These are phyloP conservation scores for Nemania sp. DNA, from an alignment of 2,329 filamentous ascomycete species.

Conservation along the genomic window DNA sequence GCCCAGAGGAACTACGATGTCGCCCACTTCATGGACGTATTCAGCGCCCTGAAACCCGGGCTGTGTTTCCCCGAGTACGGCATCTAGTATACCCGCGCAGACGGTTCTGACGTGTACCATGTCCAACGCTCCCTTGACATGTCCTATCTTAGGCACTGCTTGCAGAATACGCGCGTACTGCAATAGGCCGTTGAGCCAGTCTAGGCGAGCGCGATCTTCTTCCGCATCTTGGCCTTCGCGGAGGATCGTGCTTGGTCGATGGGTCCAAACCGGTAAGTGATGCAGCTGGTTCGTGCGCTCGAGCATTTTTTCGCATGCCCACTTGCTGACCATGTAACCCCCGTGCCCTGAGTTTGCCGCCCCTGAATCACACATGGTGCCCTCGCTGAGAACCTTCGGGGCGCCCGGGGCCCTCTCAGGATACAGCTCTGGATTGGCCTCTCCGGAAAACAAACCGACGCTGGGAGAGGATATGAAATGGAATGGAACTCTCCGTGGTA, in stretches of 20 bases:
- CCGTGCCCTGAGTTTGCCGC: constrained; percentile 17
- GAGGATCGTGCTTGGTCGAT: constrained; percentile 27
- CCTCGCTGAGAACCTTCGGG: too few species aligned
- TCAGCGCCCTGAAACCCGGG: neutral
- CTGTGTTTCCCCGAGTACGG: neutral
- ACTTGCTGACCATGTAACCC: constrained; percentile 43
- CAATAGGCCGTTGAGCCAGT: constrained; percentile 61
- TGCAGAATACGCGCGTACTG: constrained; percentile 36
- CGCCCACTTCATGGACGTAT: neutral
- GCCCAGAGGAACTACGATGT: neutral
- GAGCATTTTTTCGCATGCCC: constrained; percentile 41
- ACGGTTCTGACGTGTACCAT: neutral
- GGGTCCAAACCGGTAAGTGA: constrained; percentile 23
- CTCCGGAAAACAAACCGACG: too few species aligned
- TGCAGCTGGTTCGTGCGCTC: constrained; percentile 29
- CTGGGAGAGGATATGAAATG: constrained; percentile 41
- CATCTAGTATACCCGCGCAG: neutral
- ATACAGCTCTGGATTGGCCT: too few species aligned
- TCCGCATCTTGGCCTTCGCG: constrained; percentile 19
- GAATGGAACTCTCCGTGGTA: constrained; percentile 32
- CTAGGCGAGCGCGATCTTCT: constrained; percentile 59
- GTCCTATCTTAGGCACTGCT: neutral
- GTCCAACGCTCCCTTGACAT: neutral
- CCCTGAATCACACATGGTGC: too few species aligned
- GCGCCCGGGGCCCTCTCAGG: neutral